Base-by-base conservation (phyloP, 2,329 filamentous ascomycete genomes). In the Parastagonospora nodorum region DNA sequence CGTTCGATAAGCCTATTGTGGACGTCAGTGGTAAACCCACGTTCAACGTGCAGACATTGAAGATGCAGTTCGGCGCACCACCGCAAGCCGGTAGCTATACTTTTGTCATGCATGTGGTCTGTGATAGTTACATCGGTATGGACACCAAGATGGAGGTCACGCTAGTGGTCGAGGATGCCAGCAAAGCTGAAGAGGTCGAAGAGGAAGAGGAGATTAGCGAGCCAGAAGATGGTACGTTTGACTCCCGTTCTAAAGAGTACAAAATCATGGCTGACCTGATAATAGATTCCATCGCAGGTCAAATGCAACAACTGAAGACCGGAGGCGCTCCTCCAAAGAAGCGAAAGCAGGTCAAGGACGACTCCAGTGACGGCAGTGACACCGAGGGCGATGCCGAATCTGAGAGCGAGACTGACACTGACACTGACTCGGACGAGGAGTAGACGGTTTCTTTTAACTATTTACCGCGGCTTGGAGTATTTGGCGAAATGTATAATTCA, bases 181-280 rank as follows among this genome's bases (percentile, higher is more conserved):
- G 85, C 74, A 94, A 93, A 77, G 92, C 90, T 5, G 88, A 84
- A 15, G 84, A 88, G 61, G 87, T 96, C 69, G 84, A 85, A 45
- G 89, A 87, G 41, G 92, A 97, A 61, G 94, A 96, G 66, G 94
- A 99, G 51, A 99, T 99, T 61, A 96, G 90, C 71, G 94, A 99
- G 74, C 94, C 95, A 31, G 94, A 97, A 58, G 94, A 99, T 81
- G 94, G 94, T 96, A 82, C 80, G 87, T 80, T 24, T 39, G 51
- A 19, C 29, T 12, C 6, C 2, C 6, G n/a, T 41, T 36, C 48
- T 42, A 15, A 27, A 24, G 5, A 24, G 11, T 16, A 48, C 12
- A 30, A 45, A 40, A 40, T 44, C 27, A 35, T 49, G 35, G 50
- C 66, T 75, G 59, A 75, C 53, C 36, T 43, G 19, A 50, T 45